Evolutionary conservation across 352 stramenopile species (phyloP), one percentile per base, ranked within the genome.

Genomic region (Phytopythium vexans): DNA sequence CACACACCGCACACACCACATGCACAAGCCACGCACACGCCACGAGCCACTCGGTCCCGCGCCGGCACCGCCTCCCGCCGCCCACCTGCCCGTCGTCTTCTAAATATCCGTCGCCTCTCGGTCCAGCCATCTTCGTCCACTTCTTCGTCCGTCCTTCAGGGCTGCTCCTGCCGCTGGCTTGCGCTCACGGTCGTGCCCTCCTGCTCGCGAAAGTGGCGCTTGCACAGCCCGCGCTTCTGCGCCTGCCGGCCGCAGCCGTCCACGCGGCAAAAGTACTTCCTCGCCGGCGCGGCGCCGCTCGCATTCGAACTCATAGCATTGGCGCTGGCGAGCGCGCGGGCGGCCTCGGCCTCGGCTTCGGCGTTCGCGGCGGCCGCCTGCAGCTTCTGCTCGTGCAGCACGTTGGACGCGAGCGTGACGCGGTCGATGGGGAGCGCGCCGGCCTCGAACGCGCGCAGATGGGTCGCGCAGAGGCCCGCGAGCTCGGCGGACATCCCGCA

Each of bases 201-300:
- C 49, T 83, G 68, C 41, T 77, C 37, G 16, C 73, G 77, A 54
- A 83, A 81, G 45, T 88, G 77, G 8, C 77, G 72, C 49, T 88
- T 87, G 59, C 75, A 90, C 38, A 85, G 58, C 8, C 77, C 75
- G 16, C 53, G 62, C 27, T 81, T 82, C 48, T 90, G 80, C 45
- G 73, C 74, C 56, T 87, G 75, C 47, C 88, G 88, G 9, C 65
- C 68, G 48, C 77, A 90, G 0, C 71, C 73, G 14, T 86, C 73
- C 21, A 68, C 64, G 57, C 71, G 80, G 66, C 79, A 89, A 41
- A 79, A 87, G 47, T 87, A 88, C 52, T 86, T 88, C 47, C 68
- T 82, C n/a, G 67, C 11, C 44, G 72, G 71, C 7, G 51, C 49
- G 21, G 27, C 58, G 12, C 42, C 39, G 3, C 14, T 41, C 12